Evolutionary conservation across 2,329 filamentous ascomycete species (phyloP), one percentile per base, ranked within the genome.

Genomic region (Chrysosporium keratinophilum): DNA sequence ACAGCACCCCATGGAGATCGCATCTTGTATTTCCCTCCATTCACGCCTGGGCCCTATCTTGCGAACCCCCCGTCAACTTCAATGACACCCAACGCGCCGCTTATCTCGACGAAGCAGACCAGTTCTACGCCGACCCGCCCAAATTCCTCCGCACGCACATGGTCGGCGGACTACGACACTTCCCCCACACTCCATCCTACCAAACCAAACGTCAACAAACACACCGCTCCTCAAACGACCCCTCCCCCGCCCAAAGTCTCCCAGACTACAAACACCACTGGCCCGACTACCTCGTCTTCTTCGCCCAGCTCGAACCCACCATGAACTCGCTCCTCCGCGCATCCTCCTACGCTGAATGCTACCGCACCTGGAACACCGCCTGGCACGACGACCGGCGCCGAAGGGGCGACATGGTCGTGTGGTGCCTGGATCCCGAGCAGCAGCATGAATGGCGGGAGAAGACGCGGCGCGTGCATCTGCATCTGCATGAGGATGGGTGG

Each of bases 1-100:
- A 98, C 74, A 87, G 86, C 60, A 97, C 91, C 0, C 91, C 93
- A 1, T 97, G 93, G 91, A 85, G 90, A 63, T 89, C 85, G 14
- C 87, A 94, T 64, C 78, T 97, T 39, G 76, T 94, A 57, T 80
- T 93, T 64, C 80, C 87, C 0, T 72, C 75, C 31, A 81, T 96
- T 51, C 72, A 80, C 55, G 89, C 88, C 3, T 90, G 90, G 76
- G 91, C 90, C 0, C 74, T 97, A 14, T 85, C 86, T 5, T 98
- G 93, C 69, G 90, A 96, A 61, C 93, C 93, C 1, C 93, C 93
- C 0, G 71, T 98, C 11, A 73, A 84, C 62, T 76, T 89, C 0
- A 74, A 77, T 23, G 67, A 70, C 5, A 61, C 71, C 6, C 78
- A 87, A 65, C 81, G 90, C 41, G 74, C 72, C 1, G 64, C 65